Evolutionary conservation across 2,329 filamentous ascomycete genomes (phyloP).

Genomic region (Claviceps sp.): DNA sequence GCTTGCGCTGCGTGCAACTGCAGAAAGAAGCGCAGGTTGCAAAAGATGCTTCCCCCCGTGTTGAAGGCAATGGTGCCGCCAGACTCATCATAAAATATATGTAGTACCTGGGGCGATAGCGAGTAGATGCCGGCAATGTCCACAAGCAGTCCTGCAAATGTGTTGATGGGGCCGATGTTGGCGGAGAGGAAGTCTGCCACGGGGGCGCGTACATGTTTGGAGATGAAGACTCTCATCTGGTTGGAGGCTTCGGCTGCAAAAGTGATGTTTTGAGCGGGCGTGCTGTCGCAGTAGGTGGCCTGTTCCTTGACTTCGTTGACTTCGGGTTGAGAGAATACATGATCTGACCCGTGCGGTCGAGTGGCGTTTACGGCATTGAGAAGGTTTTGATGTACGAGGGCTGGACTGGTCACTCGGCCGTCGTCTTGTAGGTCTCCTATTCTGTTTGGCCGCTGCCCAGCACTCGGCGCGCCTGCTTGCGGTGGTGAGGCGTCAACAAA

Average conservation of each 20-base stretch:
- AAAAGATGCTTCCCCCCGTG: slow-evolving; percentile 73
- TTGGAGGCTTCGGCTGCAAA: slow-evolving; percentile 57
- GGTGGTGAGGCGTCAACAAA: slow-evolving; percentile 24
- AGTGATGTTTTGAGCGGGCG: slow-evolving; percentile 57
- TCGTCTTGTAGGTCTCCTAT: slow-evolving; percentile 23
- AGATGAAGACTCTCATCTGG: slow-evolving; percentile 61
- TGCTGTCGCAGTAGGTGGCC: slow-evolving; percentile 73
- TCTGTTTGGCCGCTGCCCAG: background rate
- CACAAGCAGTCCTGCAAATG: slow-evolving; percentile 55
- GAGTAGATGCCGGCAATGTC: slow-evolving; percentile 62
- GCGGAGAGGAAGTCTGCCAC: slow-evolving; percentile 41
- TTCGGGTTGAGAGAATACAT: slow-evolving; percentile 58
- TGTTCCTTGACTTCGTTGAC: slow-evolving; percentile 68
- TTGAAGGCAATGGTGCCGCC: slow-evolving; percentile 91
- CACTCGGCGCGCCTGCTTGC: slow-evolving; percentile 6
- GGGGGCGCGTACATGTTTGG: slow-evolving; percentile 36
- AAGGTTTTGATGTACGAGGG: slow-evolving; percentile 54
- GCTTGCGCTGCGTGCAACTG: slow-evolving; percentile 55
- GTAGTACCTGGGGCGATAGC: slow-evolving; percentile 53
- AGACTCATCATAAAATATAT: slow-evolving; percentile 73
- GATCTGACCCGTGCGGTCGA: slow-evolving; percentile 59
- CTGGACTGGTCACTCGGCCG: slow-evolving; percentile 44
- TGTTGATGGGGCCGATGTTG: slow-evolving; percentile 49
- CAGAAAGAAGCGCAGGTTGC: slow-evolving; percentile 78
- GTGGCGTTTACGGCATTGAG: slow-evolving; percentile 67